Base-by-base conservation (phyloP, 192 early-diverging fungal species). In the Gigaspora rosea region DNA sequence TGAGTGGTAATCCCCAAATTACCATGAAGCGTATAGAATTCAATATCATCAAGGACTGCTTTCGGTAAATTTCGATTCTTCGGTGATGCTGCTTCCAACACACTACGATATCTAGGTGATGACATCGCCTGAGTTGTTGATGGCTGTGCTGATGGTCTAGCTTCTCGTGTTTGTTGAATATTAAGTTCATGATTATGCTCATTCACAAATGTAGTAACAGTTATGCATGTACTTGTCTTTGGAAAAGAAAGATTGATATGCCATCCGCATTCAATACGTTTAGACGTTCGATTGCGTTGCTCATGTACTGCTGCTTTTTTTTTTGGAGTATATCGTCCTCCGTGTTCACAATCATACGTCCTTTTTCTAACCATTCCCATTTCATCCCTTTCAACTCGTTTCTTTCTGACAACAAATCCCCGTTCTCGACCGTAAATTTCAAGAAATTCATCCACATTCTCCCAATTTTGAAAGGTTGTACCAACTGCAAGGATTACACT, bases 351-450 rank as follows among this genome's bases (percentile, higher is more conserved):
- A 67, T 76, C 75, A 67, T 76, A 76, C 13, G 75, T 76, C 16
- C 75, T 15, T 67, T 76, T 76, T 52, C 75, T 33, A 64, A 76
- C 75, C 35, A 76, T 67, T 56, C 75, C 64, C 52, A 67, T 52
- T 33, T 76, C 75, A 41, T 76, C 75, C 48, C 65, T 64, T 64
- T 76, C 75, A 36, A 76, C 75, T 22, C 75, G 27, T 67, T 76
- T 76, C n/a, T 76, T 76, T 49, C 75, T 65, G 33, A 76, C 75
- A 35, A 76, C 75, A 76, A 76, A 76, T 16, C 75, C 75, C 51
- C 63, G 47, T 16, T 76, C 63, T 36, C 75, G 62, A 5, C 75
- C 75, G 66, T 76, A 76, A 8, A 51, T n/a, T 12, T 67, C 63
- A 18, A 76, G n/a, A 76, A 54, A 65, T 64, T 76, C 75, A 41